A percentile compares a stretch with the other conserved stretches of the same genome.
phyloP scores from a whole-genome alignment of 768 basidiomycete species.

The Megacollybia marginata region DNA sequence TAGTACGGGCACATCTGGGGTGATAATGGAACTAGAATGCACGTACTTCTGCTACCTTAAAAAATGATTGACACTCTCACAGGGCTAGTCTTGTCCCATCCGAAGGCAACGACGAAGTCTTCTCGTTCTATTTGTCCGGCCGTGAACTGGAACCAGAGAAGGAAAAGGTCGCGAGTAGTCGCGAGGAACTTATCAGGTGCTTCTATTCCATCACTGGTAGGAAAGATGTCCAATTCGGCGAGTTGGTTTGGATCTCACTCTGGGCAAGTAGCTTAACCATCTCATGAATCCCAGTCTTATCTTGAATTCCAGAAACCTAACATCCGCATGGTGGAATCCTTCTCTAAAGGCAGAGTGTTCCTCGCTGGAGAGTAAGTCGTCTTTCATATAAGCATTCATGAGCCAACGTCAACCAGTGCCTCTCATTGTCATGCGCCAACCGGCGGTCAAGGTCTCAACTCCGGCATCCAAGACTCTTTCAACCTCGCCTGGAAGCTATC shows the following conservation, averaged over 20 bases:
- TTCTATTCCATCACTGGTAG: conserved; percentile 21
- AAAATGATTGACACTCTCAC: background rate
- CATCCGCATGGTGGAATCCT: conserved; percentile 38
- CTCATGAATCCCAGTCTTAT: too few species aligned
- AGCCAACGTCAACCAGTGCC: background rate
- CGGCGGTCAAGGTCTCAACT: conserved; percentile 27
- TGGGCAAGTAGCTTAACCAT: conserved; percentile 4
- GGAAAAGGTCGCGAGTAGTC: conserved; percentile 4
- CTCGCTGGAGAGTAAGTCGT: conserved; percentile 35
- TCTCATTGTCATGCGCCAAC: background rate
- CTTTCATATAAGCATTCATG: background rate
- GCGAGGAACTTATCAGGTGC: conserved; percentile 19
- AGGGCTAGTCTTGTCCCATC: conserved; percentile 1
- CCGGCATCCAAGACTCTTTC: conserved; percentile 28
- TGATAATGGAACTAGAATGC: conserved; percentile 7
- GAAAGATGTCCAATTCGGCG: conserved; percentile 22
- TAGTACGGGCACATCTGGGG: conserved; percentile 19
- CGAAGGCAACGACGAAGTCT: background rate
- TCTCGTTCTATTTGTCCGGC: too few species aligned
- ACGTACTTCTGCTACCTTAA: background rate
- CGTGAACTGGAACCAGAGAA: background rate
- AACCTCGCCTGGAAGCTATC: conserved; percentile 41
- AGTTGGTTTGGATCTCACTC: conserved; percentile 16
- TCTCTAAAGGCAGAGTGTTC: conserved; percentile 36
- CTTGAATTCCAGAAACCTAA: conserved; percentile 26